Evolutionary conservation across 164 flowering plant genomes (phyloP).

Genomic region (Kingdonia uniflora): DNA sequence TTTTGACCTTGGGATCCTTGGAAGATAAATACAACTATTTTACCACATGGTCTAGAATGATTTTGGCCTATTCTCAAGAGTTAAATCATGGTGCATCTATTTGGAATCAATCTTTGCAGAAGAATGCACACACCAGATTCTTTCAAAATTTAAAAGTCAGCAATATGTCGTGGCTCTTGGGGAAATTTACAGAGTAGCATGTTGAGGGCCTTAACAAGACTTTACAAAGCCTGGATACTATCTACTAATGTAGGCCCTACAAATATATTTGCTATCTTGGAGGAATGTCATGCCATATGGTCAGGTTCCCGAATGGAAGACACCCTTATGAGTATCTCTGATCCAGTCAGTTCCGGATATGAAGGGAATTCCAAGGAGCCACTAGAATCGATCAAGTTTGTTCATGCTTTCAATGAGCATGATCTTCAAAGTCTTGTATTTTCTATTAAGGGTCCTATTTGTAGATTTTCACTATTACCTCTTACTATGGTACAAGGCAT

Average conservation of each 20-base stretch:
- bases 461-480: slow-evolving; percentile 47
- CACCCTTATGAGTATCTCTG: slow-evolving; percentile 34
- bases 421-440: slow-evolving; percentile 27
- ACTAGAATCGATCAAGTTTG: slow-evolving; percentile 39
- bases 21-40: slow-evolving; percentile 45
- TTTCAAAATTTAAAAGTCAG: slow-evolving; percentile 59
- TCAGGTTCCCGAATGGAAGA: slow-evolving; percentile 58
- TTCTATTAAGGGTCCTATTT: slow-evolving; percentile 24
- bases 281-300: slow-evolving; percentile 60
- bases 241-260: slow-evolving; percentile 18
- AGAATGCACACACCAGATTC: slow-evolving; percentile 29
- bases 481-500: slow-evolving; percentile 18
- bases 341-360: slow-evolving; percentile 15
- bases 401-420: slow-evolving; percentile 37
- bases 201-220: slow-evolving; percentile 40
- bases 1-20: too few relatives aligned
- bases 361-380: slow-evolving; percentile 21
- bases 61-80: slow-evolving; percentile 61
- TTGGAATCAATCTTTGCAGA: slow-evolving; percentile 50
- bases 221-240: slow-evolving; percentile 78
- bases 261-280: too few relatives aligned
- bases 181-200: slow-evolving; percentile 67
- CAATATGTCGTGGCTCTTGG: slow-evolving; percentile 55
- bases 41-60: slow-evolving; percentile 55
- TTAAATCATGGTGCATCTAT: slow-evolving; percentile 58